Evolutionary conservation across 176 grass and related monocot species (phyloP).

Genomic region (Aegilops speltoides): DNA sequence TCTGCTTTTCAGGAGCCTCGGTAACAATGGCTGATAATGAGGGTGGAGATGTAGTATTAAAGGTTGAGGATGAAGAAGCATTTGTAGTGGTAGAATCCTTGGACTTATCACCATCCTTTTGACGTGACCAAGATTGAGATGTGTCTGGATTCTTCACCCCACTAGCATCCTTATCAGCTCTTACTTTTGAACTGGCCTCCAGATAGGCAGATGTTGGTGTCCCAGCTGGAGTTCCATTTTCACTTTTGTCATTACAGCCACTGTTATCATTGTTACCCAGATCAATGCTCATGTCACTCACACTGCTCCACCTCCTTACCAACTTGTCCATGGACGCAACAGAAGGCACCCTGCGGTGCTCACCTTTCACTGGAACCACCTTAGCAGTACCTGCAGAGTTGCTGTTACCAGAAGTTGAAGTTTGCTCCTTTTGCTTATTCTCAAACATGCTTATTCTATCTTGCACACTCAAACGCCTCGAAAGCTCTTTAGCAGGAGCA

Average conservation of each 20-base stretch:
- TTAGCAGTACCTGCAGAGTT: slow-evolving; percentile 45
- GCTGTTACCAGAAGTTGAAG: slow-evolving; percentile 68
- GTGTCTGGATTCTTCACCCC: slow-evolving; percentile 44
- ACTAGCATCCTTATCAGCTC: slow-evolving; percentile 42
- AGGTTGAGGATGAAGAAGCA: slow-evolving; percentile 24
- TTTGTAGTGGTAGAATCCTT: slow-evolving; percentile 21
- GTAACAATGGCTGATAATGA: background rate
- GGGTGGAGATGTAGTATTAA: slow-evolving; percentile 11
- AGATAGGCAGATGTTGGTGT: slow-evolving; percentile 64
- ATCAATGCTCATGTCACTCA: slow-evolving; percentile 98
- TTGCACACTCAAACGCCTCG: slow-evolving; percentile 86
- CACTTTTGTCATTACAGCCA: slow-evolving; percentile 62
- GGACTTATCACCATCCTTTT: slow-evolving; percentile 42
- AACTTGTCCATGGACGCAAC: slow-evolving; percentile 81
- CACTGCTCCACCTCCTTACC: slow-evolving; percentile 88
- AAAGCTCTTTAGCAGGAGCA: slow-evolving; percentile 31
- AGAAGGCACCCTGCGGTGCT: slow-evolving; percentile 85
- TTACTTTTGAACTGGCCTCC: slow-evolving; percentile 45
- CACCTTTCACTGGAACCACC: slow-evolving; percentile 67
- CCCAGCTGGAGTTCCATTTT: slow-evolving; percentile 51
- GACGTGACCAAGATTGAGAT: slow-evolving; percentile 38
- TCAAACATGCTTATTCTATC: slow-evolving; percentile 98
- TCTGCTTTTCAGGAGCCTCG: slow-evolving; percentile 26
- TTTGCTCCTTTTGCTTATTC: slow-evolving; percentile 75
- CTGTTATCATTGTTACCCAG: slow-evolving; percentile 56